A percentile compares a stretch with the other conserved stretches of the same genome.
Conservation (phyloP, 208 protist genomes). For the Zelonia costaricensis region DNA sequence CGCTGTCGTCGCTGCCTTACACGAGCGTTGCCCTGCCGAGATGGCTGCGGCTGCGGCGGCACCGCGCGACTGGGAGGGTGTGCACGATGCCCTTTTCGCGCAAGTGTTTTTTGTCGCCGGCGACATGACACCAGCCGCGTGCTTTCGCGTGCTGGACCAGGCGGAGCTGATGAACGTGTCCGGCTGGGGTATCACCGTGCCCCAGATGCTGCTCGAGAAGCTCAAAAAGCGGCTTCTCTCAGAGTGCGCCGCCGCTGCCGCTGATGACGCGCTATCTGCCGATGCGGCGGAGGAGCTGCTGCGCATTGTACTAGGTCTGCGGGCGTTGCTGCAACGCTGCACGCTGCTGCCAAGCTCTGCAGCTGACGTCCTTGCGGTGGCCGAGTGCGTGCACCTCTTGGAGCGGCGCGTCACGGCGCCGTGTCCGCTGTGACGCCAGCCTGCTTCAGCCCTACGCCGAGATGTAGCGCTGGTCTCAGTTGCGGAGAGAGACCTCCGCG, state of each 20-base stretch:
- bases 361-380: constrained; percentile 21
- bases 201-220: constrained; percentile 42
- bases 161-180: constrained; percentile 62
- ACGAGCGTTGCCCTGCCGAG: constrained; percentile 14
- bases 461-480: neutral
- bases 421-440: neutral
- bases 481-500: too few relatives aligned
- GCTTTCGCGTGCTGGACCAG: constrained; percentile 49
- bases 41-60: constrained; percentile 3
- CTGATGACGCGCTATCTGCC: constrained; percentile 3
- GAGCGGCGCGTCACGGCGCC: neutral
- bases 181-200: constrained; percentile 34
- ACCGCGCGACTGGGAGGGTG: constrained; percentile 25
- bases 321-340: constrained; percentile 38
- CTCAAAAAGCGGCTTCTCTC: constrained; percentile 45
- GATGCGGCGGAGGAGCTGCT: constrained; percentile 18
- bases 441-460: too few relatives aligned
- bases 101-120: constrained; percentile 42
- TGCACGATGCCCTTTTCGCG: constrained; percentile 63
- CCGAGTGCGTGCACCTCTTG: constrained; percentile 8
- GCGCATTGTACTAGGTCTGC: constrained; percentile 23
- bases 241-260: constrained; percentile 8
- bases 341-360: constrained; percentile 36
- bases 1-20: constrained; percentile 13
- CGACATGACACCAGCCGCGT: constrained; percentile 37